Evolutionary conservation across 345 rosid genomes (phyloP).

Genomic region (Hevea brasiliensis): DNA sequence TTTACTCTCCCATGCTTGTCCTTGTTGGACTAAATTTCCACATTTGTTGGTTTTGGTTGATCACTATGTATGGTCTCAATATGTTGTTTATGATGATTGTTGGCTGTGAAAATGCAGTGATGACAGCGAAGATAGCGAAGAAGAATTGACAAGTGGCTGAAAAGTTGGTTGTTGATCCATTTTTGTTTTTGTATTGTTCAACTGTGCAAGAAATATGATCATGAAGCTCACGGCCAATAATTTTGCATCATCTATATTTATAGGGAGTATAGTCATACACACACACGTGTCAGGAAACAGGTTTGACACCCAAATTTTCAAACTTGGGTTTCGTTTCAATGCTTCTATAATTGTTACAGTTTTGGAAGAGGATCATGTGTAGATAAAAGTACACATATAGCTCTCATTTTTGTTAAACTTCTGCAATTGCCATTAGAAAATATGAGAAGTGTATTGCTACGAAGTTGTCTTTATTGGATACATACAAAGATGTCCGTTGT

Average conservation of each 20-base stretch:
- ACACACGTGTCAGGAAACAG: background rate
- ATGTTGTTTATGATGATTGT: slow-evolving; percentile 2
- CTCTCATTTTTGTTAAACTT: background rate
- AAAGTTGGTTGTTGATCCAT: slow-evolving; percentile 5
- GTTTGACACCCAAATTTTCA: slow-evolving; percentile 20
- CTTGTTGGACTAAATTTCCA: background rate
- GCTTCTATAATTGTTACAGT: background rate
- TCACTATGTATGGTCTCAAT: background rate
- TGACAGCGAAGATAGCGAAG: slow-evolving; percentile 69
- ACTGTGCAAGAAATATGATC: background rate
- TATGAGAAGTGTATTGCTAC: background rate
- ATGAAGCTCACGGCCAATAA: background rate
- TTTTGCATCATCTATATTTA: slow-evolving; percentile 15
- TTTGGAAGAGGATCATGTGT: background rate
- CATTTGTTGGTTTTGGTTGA: background rate
- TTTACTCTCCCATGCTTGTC: background rate
- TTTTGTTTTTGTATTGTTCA: slow-evolving; percentile 5
- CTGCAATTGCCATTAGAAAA: background rate
- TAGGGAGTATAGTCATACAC: slow-evolving; percentile 9
- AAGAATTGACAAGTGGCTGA: slow-evolving; percentile 55
- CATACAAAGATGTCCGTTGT: too few species aligned
- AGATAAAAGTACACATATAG: background rate
- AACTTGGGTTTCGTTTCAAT: slow-evolving; percentile 8
- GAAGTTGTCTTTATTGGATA: too few species aligned
- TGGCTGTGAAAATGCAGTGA: slow-evolving; percentile 53